Conservation (phyloP, 768 basidiomycete genomes). For the Thelephora ganbajun region DNA sequence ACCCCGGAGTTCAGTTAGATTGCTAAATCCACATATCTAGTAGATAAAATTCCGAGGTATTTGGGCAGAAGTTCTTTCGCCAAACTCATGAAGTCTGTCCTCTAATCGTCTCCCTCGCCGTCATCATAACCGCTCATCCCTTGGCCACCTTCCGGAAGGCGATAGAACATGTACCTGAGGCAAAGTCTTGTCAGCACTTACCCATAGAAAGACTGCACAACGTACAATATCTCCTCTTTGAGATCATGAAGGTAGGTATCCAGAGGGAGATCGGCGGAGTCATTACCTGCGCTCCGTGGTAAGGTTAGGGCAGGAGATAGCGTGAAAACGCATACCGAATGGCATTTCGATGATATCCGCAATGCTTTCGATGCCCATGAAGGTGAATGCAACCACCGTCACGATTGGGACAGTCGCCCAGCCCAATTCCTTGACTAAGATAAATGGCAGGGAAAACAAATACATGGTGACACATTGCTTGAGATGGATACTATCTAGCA, state of each 20-base stretch:
- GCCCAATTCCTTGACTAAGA: slow-evolving; percentile 67
- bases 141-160: slow-evolving; percentile 61
- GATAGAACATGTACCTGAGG: slow-evolving; percentile 50
- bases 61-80: neutral
- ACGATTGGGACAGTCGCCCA: slow-evolving; percentile 80
- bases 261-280: slow-evolving; percentile 59
- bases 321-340: slow-evolving; percentile 42
- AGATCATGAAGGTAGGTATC: slow-evolving; percentile 80
- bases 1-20: slow-evolving; percentile 52
- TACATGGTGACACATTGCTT: slow-evolving; percentile 94
- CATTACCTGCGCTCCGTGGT: slow-evolving; percentile 12
- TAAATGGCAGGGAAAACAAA: slow-evolving; percentile 82
- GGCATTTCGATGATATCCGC: slow-evolving; percentile 94
- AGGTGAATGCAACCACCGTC: slow-evolving; percentile 77
- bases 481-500: slow-evolving; percentile 80
- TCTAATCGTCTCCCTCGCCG: slow-evolving; percentile 72
- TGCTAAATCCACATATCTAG: neutral
- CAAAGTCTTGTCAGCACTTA: slow-evolving; percentile 5
- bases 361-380: slow-evolving; percentile 94
- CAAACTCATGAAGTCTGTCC: neutral
- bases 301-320: neutral
- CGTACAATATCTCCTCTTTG: slow-evolving; percentile 54
- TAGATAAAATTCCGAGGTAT: slow-evolving; percentile 1
- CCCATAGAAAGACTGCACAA: neutral
- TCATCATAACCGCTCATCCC: slow-evolving; percentile 66